Evolutionary conservation across 2,329 filamentous ascomycete species (phyloP), one percentile per base, ranked within the genome.

Genomic region (Calonectria pseudoturangicola): DNA sequence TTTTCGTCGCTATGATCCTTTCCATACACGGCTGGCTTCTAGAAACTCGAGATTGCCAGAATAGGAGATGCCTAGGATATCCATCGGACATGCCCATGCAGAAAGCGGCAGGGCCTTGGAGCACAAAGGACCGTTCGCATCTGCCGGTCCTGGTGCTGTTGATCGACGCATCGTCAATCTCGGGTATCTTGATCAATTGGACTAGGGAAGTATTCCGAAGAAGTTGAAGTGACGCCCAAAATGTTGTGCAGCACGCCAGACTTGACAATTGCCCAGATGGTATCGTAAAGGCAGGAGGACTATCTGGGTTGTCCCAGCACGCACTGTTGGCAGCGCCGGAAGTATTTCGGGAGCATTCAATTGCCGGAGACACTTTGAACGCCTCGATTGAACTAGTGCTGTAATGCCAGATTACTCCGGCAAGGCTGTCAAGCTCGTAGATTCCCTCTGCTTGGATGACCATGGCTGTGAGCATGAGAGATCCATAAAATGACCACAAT

Each of bases 131-230:
- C 48, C 50, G 64, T 62, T 68, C 65, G 56, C 67, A 73, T 73
- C 72, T 76, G 69, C 74, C 64, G 68, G 60, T 76, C 71, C 76
- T 50, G 65, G 74, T 70, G 68, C 71, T 78, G 54, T 68, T 74
- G 78, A 80, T 80, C 78, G 78, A 75, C 78, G 75, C 45, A 74
- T 80, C 77, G 75, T 73, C 76, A 80, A 77, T 79, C 78, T 80
- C 78, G 78, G 78, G 75, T 79, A 80, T 80, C 78, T 79, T 66
- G 48, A 72, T 72, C 65, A 75, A 63, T 47, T 51, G 58, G 71
- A 65, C 73, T 76, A 71, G 56, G 56, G 73, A 63, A 62, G 33
- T 60, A 39, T 28, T 75, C 63, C 60, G 74, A 63, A 36, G 30
- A 63, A 43, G 30, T 71, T 63, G 67, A 72, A 73, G 60, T 72